Evolutionary conservation across 2,329 filamentous ascomycete species (phyloP), one percentile per base, ranked within the genome.

Genomic region (Aureobasidium namibiae): DNA sequence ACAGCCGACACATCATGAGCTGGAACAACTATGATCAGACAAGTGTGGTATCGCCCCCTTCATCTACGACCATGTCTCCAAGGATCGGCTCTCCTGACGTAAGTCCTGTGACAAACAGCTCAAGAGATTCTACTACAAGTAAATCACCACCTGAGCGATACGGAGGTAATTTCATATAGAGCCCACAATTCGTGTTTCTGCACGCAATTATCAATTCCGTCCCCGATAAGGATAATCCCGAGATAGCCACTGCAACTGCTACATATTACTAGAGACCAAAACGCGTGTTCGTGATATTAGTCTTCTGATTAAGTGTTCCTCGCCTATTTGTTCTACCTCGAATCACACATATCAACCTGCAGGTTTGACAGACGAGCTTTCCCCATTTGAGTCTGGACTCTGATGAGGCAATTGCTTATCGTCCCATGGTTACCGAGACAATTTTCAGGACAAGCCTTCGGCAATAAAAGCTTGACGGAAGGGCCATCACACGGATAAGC

Each of bases 11-110:
- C 42, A 42, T 66, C 13, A 61, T 67, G 61, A 67, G 63, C 8
- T 66, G 65, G 64, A 66, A 64, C 39, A 65, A 61, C 8, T 65
- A 65, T 41, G 63, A 63, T 45, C 26, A 61, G 6, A 57, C 45
- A 33, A 45, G 42, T 23, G 36, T 11, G 11, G 29, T 56, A 8
- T 57, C 54, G n/a, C 50, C 59, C 14, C 59, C 41, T 38, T 29
- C 42, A 23, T 60, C 49, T n/a, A 33, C 26, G 18, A 56, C 44
- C 23, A 60, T 60, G 59, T 56, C 59, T 34, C 42, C 50, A 23
- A 21, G 56, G 7, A 50, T 59, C 16, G 54, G 54, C 14, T 57
- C 54, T 38, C 54, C 41, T 21, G 54, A 57, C 31, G 54, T 57
- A 18, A 57, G 54, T 48, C 54, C 54, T 29, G 1, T 57, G 34